A percentile compares a stretch with the other conserved stretches of the same genome.
Evolutionary conservation across 768 basidiomycete species (phyloP).

Genomic region (Mycena metata): DNA sequence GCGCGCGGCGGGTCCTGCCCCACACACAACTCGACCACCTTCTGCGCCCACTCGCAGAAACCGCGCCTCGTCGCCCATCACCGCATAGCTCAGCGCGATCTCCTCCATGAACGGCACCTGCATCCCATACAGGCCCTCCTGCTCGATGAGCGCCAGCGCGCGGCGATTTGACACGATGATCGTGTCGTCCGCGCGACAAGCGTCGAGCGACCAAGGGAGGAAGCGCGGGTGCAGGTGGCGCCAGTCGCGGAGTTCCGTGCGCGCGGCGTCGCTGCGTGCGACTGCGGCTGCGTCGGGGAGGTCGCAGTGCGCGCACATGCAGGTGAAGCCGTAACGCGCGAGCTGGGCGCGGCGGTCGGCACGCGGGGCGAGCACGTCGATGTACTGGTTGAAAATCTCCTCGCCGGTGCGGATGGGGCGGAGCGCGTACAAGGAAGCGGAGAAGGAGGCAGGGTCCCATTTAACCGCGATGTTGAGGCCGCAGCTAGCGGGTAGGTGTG

Average conservation of each 20-base stretch:
- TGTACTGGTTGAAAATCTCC: constrained; percentile 62
- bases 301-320: constrained; percentile 56
- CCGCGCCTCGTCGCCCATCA: constrained; percentile 53
- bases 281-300: constrained; percentile 39
- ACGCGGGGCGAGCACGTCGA: constrained; percentile 54
- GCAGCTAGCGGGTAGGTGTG: constrained; percentile 48
- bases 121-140: constrained; percentile 58
- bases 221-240: constrained; percentile 54
- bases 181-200: constrained; percentile 55
- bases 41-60: constrained; percentile 55
- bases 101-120: constrained; percentile 58
- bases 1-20: constrained; percentile 47
- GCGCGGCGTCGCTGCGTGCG: constrained; percentile 48
- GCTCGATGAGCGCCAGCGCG: constrained; percentile 55
- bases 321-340: constrained; percentile 55
- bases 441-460: constrained; percentile 57
- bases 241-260: constrained; percentile 52
- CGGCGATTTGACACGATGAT: constrained; percentile 54
- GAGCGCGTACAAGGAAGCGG: constrained; percentile 56
- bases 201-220: constrained; percentile 58
- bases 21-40: constrained; percentile 43
- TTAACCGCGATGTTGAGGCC: constrained; percentile 59
- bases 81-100: constrained; percentile 56
- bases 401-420: constrained; percentile 54
- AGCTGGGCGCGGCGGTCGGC: constrained; percentile 51